phyloP scores from a whole-genome alignment of 306 rosid genomes.

The Cucurbita argyrosperma region DNA sequence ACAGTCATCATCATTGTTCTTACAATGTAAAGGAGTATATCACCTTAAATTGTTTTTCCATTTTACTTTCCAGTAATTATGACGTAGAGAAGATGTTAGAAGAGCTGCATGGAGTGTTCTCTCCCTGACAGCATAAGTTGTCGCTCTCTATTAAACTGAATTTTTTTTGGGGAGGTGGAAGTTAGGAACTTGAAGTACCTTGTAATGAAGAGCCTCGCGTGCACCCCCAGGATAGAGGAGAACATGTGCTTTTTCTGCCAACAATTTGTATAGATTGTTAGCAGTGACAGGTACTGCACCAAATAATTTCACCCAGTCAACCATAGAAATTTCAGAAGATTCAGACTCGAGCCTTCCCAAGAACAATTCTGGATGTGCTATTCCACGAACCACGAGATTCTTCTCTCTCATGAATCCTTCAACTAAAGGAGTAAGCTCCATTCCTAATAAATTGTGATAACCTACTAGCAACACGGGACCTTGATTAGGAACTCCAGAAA shows the following conservation, averaged over 20 bases:
- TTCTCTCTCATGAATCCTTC: conserved; percentile 55
- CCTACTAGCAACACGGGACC: conserved; percentile 88
- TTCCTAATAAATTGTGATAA: conserved; percentile 67
- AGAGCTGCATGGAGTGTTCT: too few relatives aligned
- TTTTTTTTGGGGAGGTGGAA: neutral
- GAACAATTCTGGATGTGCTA: conserved; percentile 67
- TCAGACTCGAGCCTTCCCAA: neutral
- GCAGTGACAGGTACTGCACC: conserved; percentile 76
- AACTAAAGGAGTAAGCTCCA: conserved; percentile 36
- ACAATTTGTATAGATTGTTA: conserved; percentile 49
- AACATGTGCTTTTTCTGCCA: conserved; percentile 55
- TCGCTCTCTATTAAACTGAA: neutral
- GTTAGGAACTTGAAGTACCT: conserved; percentile 28
- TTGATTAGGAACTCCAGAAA: conserved; percentile 73
- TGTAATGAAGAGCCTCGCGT: conserved; percentile 78
- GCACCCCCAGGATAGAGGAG: conserved; percentile 96
- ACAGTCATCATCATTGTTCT: too few relatives aligned
- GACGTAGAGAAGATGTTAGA: too few relatives aligned
- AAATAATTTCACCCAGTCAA: conserved; percentile 50
- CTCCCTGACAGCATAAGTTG: neutral
- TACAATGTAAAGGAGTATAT: too few relatives aligned
- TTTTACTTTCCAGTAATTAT: too few relatives aligned
- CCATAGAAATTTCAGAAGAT: conserved; percentile 27
- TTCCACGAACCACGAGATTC: conserved; percentile 47
- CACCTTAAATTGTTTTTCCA: too few relatives aligned